Base-by-base conservation (phyloP, 2,329 filamentous ascomycete genomes). In the Clonostachys chloroleuca region DNA sequence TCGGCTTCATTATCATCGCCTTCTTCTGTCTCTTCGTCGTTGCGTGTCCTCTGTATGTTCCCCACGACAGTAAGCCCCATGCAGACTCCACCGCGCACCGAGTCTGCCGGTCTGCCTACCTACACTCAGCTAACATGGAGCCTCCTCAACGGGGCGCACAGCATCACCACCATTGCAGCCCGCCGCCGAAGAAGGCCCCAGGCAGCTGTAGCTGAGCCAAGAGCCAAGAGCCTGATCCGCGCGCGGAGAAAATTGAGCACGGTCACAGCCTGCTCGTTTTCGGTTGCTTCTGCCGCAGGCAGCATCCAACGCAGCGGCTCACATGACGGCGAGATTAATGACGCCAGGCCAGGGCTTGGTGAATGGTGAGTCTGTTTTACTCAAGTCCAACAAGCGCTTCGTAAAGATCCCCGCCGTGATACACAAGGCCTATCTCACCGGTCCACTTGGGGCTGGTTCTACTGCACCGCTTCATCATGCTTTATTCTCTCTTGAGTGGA, bases 231-330 rank as follows among this genome's bases (percentile, higher is more conserved):
- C 17, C 41, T 61, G 12, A 45, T 52, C 16, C 44, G 54, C 39
- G 62, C 62, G 1, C 57, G 59, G 6, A 56, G 52, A 35, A 64
- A 64, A 43, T 53, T 64, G 16, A 59, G 51, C 42, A 54, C 56
- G 14, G 62, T 64, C 13, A 58, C 61, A 5, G 60, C 61, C 13
- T 54, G 53, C 35, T 54, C 54, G 14, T 39, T 39, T 18, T 39
- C 14, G 51, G 24, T 30, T 4, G 24, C 24, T 30, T 30, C 24
- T 30, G 9, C 24, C 9, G 24, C 24, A 30, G 24, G 24, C 24
- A 30, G 24, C 24, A 30, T 30, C 24, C 24, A 30, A 30, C 24
- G 24, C 24, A 30, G 10, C 9, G 24, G 24, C 24, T 30, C 24
- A 30, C 24, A 17, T 7, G 43, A 45, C 34, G 30, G 43, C 16